Base-by-base conservation (phyloP, 345 rosid genomes). In the Rhodomyrtus tomentosa region DNA sequence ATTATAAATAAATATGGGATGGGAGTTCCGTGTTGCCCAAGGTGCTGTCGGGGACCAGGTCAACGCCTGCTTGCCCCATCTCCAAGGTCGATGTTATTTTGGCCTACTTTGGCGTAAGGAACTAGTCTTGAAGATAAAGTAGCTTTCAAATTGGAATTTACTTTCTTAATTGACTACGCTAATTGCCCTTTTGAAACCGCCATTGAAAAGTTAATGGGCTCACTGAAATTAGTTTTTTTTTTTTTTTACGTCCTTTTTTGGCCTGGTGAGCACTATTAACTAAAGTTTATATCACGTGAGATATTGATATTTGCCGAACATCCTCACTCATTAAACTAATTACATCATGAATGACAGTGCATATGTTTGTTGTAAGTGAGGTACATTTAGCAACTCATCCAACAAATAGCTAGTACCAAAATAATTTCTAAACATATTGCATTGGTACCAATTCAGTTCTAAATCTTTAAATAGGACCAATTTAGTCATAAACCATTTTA, bases 1-100 rank as follows among this genome's bases (percentile, higher is more conserved):
- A 68, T 36, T 2, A 18, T 36, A 8, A 24, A 22, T 3, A 22
- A 18, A 32, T 32, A 7, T 16, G 29, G n/a, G n/a, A n/a, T n/a
- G n/a, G 84, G 58, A 36, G 80, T 83, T 59, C 27, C 80, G 73
- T 59, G 29, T n/a, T n/a, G n/a, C n/a, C n/a, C n/a, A n/a, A n/a
- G n/a, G n/a, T n/a, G n/a, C n/a, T n/a, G n/a, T n/a, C n/a, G n/a
- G n/a, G n/a, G n/a, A n/a, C n/a, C n/a, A n/a, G n/a, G n/a, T n/a
- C n/a, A n/a, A n/a, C n/a, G n/a, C n/a, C n/a, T n/a, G n/a, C n/a
- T n/a, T n/a, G n/a, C n/a, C n/a, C n/a, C n/a, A n/a, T n/a, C n/a
- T n/a, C n/a, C n/a, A n/a, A 68, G 74, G 40, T 15, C 40, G 27
- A 15, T 59, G 13, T n/a, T n/a, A n/a, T 59, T 6, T 14, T 59